phyloP scores from a whole-genome alignment of 345 rosid species.

The Eucalyptus cladocalyx region DNA sequence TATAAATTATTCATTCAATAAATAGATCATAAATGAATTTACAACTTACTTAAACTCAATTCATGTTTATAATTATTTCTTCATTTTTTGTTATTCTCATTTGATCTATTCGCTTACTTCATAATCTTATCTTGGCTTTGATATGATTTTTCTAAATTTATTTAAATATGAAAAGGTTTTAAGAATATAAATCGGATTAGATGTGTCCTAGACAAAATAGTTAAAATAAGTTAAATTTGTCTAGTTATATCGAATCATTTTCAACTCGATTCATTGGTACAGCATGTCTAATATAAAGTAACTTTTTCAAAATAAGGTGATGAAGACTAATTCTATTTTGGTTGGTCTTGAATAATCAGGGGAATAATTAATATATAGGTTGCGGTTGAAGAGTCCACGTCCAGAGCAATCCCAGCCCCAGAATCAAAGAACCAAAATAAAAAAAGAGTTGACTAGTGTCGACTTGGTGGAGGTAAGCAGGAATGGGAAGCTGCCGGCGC shows the following conservation, averaged over 20 bases:
- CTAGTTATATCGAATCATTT: too few relatives aligned
- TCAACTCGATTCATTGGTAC: neutral
- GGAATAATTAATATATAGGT: neutral
- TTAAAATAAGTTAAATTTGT: too few relatives aligned
- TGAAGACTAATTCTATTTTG: neutral
- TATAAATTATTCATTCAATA: too few relatives aligned
- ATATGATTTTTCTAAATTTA: too few relatives aligned
- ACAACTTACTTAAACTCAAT: too few relatives aligned
- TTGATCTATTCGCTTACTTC: too few relatives aligned
- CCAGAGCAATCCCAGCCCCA: neutral
- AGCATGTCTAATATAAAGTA: neutral
- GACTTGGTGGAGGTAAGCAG: neutral
- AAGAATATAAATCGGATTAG: too few relatives aligned
- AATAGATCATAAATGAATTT: too few relatives aligned
- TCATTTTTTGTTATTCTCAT: accelerated
- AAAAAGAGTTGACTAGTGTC: neutral
- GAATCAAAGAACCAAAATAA: neutral
- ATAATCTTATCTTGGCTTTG: accelerated
- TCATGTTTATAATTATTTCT: accelerated
- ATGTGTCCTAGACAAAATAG: too few relatives aligned
- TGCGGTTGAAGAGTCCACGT: neutral
- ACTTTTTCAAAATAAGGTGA: neutral
- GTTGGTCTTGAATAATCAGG: neutral
- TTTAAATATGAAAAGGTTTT: too few relatives aligned
- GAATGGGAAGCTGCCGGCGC: neutral